These are phyloP conservation scores for Peronospora farinosa DNA, from an alignment of 352 stramenopile species.

Conservation along the genomic window DNA sequence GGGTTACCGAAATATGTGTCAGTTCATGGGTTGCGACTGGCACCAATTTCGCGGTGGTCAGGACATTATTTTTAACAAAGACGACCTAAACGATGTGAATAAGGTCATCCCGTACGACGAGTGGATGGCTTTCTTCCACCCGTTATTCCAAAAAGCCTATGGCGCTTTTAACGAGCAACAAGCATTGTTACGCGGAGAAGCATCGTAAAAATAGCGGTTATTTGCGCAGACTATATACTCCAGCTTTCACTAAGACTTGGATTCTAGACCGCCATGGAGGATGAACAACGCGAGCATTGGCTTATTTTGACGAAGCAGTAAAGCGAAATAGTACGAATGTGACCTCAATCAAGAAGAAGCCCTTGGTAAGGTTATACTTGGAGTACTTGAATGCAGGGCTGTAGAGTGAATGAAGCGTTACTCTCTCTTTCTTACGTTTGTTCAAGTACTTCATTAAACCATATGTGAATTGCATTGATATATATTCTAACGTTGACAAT, in stretches of 20 bases:
- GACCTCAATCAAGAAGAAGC: slow-evolving; percentile 7
- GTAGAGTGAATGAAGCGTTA: slow-evolving; percentile 1
- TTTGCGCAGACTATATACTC: background rate
- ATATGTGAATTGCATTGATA: background rate
- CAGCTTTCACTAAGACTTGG: background rate
- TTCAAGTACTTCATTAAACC: slow-evolving; percentile 9
- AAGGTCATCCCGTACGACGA: slow-evolving; percentile 48
- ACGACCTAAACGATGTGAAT: slow-evolving; percentile 34
- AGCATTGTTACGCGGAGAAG: slow-evolving; percentile 8
- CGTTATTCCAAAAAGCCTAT: slow-evolving; percentile 32
- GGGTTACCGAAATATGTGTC: slow-evolving; percentile 75
- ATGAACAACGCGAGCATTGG: slow-evolving; percentile 1
- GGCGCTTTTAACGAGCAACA: slow-evolving; percentile 18
- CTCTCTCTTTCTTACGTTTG: slow-evolving; percentile 1
- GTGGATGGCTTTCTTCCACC: slow-evolving; percentile 49
- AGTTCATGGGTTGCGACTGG: slow-evolving; percentile 64
- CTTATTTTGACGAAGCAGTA: slow-evolving; percentile 22
- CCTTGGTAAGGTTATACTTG: slow-evolving; percentile 17
- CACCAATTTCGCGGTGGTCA: slow-evolving; percentile 43
- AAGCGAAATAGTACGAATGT: slow-evolving; percentile 9
- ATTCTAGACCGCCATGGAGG: background rate
- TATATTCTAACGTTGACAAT: background rate
- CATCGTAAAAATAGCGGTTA: slow-evolving; percentile 11
- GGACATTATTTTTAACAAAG: slow-evolving; percentile 23
- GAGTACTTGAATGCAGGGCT: background rate